Base-by-base conservation (phyloP, 768 basidiomycete genomes). In the Serendipita sp. region DNA sequence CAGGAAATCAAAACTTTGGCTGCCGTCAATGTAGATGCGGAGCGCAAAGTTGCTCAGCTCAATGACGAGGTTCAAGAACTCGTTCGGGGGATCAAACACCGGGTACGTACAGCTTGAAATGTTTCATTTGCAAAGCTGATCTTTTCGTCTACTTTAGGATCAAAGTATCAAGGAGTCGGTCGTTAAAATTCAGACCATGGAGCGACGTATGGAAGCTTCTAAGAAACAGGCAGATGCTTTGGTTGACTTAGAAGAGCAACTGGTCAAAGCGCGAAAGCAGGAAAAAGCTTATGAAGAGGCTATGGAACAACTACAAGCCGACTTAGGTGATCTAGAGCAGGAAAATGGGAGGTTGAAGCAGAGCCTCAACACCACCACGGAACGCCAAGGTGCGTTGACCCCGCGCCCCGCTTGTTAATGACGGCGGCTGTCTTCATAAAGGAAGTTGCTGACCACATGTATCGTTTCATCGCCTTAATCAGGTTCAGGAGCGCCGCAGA, bases 141-240 rank as follows among this genome's bases (percentile, higher is more conserved):
- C n/a, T 15, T 13, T 1, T 16, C 36, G 44, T 7, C 18, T 68
- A 3, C 16, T 36, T n/a, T 85, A 90, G 75, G 96, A 98, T 67
- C 92, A 96, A 78, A 80, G 75, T 30, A 85, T 91, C 41, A 92
- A 97, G 73, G 96, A 98, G 71, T 79, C 85, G 3, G 77, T 78
- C 2, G 93, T 97, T 64, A 97, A 94, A 78, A 91, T 97, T 65
- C 91, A 97, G 72, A 80, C 94, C 13, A 89, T 98, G 83, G 93
- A 96, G 72, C 84, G 93, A 52, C 83, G 92, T 36, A 85, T 93
- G 79, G 94, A 98, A 72, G 81, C 85, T 1, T 86, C 85, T 67
- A 94, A 91, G 80, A 91, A 88, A 73, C 91, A 95, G 75, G 85
- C 86, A 3, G 95, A 97, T 65, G 76, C 81, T 4, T 88, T 97